Base-by-base conservation (phyloP, 2,329 filamentous ascomycete genomes). In the Trichophyton verrucosum region DNA sequence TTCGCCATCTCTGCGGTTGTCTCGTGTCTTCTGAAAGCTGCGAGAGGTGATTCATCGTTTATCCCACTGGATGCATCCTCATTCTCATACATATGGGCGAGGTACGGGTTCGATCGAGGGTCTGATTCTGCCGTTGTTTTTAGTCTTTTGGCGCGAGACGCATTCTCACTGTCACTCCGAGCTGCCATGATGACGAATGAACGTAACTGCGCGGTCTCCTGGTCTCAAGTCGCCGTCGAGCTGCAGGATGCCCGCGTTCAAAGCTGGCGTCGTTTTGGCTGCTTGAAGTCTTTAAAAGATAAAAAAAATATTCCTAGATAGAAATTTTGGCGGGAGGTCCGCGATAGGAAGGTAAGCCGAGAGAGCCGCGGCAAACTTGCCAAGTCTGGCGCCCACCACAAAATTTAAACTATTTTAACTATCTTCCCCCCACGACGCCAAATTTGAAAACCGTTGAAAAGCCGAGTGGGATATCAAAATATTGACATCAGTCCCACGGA, bases 11-110 rank as follows among this genome's bases (percentile, higher is more conserved):
- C 79, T 3, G 90, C 85, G 1, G 91, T 97, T 1, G 91, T 95
- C 61, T 84, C 76, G 73, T 95, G 91, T 66, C 88, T 85, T 73
- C 82, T 84, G 75, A 96, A 85, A 24, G 20, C 40, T 47, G 81
- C 79, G 61, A 95, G 78, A 56, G 81, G 77, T 30, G 81, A 80
- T 59, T 75, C 62, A 53, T 65, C 60, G 30, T 65, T 63, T 59
- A 57, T 63, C 68, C 70, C 69, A 66, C 73, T 68, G 24, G 60
- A 66, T 58, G 67, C 61, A 68, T 74, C 66, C 74, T 77, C 72
- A 64, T 81, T 76, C 64, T 86, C 81, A 75, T 92, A 85, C 84
- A 88, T 87, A 75, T 99, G 94, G 61, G 91, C 89, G 64, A 99
- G 84, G 78, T 99, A 97, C 1, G 89, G 89, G 73, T 97, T 97